These are phyloP conservation scores for Trichoderma sp. DNA, from an alignment of 2,329 filamentous ascomycete genomes.

Conservation along the genomic window DNA sequence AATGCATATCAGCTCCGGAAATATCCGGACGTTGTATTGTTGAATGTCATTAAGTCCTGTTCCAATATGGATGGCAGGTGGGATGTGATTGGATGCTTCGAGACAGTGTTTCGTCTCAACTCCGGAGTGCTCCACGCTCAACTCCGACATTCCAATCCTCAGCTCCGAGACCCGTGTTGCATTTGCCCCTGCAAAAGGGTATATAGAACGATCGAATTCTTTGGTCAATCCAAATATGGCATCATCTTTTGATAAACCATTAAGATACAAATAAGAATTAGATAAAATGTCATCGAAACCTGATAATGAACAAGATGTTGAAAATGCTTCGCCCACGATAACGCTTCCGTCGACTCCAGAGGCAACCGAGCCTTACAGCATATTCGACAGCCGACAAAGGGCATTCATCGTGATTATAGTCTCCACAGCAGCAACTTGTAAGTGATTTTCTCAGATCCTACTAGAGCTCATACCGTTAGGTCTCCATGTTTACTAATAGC, in stretches of 20 bases:
- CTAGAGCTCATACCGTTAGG: not conserved
- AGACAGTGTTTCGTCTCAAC: not conserved
- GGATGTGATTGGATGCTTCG: not conserved
- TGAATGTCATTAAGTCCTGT: not conserved
- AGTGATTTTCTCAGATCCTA: slow-evolving; percentile 23
- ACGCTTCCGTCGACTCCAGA: not conserved
- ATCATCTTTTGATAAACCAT: not conserved
- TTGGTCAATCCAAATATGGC: not conserved
- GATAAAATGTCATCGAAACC: not conserved
- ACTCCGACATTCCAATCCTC: not conserved
- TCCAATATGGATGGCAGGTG: not conserved
- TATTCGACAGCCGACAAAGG: slow-evolving; percentile 53
- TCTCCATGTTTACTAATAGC: not conserved
- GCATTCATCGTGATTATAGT: slow-evolving; percentile 48
- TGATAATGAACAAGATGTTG: not conserved
- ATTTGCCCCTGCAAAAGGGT: not conserved
- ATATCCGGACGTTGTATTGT: too few species aligned
- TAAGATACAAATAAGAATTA: not conserved
- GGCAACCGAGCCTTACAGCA: slow-evolving; percentile 44
- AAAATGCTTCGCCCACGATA: not conserved
- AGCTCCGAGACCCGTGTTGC: not conserved
- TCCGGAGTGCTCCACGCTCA: slow-evolving; percentile 1
- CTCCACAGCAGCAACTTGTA: slow-evolving; percentile 54
- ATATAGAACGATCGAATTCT: not conserved
- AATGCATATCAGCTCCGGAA: not conserved